Evolutionary conservation across 202 grass and related monocot genomes (phyloP).

Genomic region (Schoenoplectus tabernaemontani): DNA sequence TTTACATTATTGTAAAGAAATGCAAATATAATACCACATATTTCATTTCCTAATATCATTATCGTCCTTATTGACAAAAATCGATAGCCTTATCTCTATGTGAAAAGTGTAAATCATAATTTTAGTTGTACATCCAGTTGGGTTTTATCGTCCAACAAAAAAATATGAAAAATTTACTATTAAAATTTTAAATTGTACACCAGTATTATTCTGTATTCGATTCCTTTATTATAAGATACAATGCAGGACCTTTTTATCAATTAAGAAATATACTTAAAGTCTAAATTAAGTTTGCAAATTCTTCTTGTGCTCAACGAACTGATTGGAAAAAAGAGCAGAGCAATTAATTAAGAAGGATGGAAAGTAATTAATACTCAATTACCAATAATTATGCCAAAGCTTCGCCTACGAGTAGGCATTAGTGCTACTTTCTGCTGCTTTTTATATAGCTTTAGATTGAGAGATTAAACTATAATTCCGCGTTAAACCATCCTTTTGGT

Average conservation of each 20-base stretch:
- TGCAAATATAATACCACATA: neutral
- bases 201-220: neutral
- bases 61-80: too few species aligned
- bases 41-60: too few species aligned
- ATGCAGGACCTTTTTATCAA: neutral
- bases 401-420: conserved; percentile 5
- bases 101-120: neutral
- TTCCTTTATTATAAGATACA: neutral
- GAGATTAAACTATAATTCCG: neutral
- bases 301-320: neutral
- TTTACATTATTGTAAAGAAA: neutral
- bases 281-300: neutral
- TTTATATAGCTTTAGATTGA: neutral
- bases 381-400: conserved; percentile 35
- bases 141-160: neutral
- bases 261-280: neutral
- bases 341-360: neutral
- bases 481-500: neutral
- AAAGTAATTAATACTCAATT: conserved; percentile 23
- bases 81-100: neutral
- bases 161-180: neutral
- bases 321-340: neutral
- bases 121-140: neutral
- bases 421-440: neutral
- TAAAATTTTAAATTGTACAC: neutral